Evolutionary conservation across 176 grass and related monocot genomes (phyloP).

Genomic region (Aegilops speltoides): DNA sequence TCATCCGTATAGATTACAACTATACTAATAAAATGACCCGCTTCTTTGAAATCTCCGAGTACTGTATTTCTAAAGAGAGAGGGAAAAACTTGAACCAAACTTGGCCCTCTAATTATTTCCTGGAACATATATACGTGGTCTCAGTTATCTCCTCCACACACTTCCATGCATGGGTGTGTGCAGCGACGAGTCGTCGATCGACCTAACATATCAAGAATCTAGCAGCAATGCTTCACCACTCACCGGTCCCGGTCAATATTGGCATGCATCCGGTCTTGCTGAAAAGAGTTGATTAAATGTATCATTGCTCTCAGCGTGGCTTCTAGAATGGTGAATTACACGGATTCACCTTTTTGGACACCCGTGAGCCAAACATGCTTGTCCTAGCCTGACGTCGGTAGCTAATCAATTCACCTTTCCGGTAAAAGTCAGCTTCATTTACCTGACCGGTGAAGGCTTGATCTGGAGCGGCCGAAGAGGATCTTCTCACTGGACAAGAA

Average conservation of each 20-base stretch:
- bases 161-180: neutral
- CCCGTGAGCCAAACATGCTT: too few relatives aligned
- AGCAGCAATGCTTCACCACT: neutral
- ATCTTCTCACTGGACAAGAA: neutral
- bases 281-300: neutral
- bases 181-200: neutral
- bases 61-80: too few relatives aligned
- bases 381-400: too few relatives aligned
- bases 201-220: neutral
- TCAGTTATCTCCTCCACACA: neutral
- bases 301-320: neutral
- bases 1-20: too few relatives aligned
- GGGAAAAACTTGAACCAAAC: too few relatives aligned
- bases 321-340: slow-evolving; percentile 25
- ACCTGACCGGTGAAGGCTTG: neutral
- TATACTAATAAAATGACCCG: too few relatives aligned
- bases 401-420: too few relatives aligned
- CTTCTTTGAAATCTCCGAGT: too few relatives aligned
- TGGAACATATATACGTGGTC: neutral
- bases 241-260: neutral
- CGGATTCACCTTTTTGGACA: neutral
- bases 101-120: too few relatives aligned
- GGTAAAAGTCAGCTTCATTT: neutral
- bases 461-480: neutral
- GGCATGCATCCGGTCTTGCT: neutral